Evolutionary conservation across 2,329 filamentous ascomycete species (phyloP).

Genomic region (Lasiodiplodia citricola): DNA sequence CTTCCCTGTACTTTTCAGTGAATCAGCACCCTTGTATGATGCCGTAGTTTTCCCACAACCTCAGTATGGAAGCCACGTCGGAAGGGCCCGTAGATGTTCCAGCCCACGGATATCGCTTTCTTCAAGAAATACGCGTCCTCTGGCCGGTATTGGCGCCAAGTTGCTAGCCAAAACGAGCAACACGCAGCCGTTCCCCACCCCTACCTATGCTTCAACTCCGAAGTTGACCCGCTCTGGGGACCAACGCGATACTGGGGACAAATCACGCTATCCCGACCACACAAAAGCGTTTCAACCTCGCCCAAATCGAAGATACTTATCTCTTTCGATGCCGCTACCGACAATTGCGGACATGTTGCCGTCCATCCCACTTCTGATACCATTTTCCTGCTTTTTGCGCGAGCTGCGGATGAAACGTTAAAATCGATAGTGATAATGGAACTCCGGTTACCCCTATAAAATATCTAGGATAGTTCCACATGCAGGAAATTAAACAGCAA

Average conservation of each 20-base stretch:
- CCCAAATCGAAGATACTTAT: background rate
- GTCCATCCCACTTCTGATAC: conserved; percentile 10
- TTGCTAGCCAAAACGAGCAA: background rate
- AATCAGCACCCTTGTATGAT: too few relatives aligned
- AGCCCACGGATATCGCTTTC: too few relatives aligned
- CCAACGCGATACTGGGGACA: conserved; percentile 9
- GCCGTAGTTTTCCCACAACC: too few relatives aligned
- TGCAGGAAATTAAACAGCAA: fast-evolving
- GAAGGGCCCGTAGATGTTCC: too few relatives aligned
- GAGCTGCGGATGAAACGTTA: background rate
- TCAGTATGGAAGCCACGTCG: too few relatives aligned
- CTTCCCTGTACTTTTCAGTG: too few relatives aligned
- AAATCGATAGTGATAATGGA: background rate
- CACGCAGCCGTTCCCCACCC: background rate
- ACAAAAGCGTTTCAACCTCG: background rate
- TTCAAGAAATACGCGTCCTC: too few relatives aligned
- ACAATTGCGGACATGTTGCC: background rate
- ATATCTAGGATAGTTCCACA: background rate
- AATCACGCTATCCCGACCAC: background rate
- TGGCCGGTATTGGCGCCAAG: background rate
- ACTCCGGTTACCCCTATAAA: background rate
- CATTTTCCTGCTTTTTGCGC: conserved; percentile 12
- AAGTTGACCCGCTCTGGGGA: background rate
- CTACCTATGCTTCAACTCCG: background rate
- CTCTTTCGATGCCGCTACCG: background rate